Evolutionary conservation across 495 filamentous ascomycete genomes (phyloP).

Genomic region (Sphaerosporella brunnea): DNA sequence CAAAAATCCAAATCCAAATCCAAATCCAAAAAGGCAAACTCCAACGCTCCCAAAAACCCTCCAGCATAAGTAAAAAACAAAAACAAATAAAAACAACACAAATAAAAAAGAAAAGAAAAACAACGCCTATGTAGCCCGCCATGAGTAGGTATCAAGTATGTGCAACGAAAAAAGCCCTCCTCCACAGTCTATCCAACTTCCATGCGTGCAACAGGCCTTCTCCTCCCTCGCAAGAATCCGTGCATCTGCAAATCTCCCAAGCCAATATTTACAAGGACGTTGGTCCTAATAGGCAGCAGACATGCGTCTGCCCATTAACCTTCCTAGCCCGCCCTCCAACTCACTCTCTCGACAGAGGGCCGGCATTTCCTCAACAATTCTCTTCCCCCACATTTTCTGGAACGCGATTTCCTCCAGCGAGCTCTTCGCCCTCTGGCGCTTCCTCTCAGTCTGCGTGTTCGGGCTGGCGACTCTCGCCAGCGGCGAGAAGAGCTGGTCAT

Average conservation of each 20-base stretch:
- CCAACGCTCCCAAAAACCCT: too few species aligned
- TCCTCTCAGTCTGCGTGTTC: background rate
- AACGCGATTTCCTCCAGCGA: conserved; percentile 10
- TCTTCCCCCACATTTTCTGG: conserved; percentile 11
- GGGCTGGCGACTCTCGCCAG: conserved; percentile 12
- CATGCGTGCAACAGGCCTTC: background rate
- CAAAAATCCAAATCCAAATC: too few species aligned
- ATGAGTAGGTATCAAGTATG: too few species aligned
- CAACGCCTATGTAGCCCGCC: too few species aligned
- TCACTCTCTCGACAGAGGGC: conserved; percentile 16
- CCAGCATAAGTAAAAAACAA: too few species aligned
- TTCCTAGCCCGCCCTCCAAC: conserved; percentile 19
- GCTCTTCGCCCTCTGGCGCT: conserved; percentile 4
- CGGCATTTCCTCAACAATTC: conserved; percentile 13
- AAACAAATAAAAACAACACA: too few species aligned
- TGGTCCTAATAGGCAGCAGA: conserved; percentile 8
- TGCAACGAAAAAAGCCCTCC: too few species aligned
- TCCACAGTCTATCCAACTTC: too few species aligned
- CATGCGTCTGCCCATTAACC: conserved; percentile 17
- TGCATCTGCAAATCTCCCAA: background rate
- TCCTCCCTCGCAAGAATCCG: conserved; percentile 22
- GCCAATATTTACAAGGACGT: background rate
- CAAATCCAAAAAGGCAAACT: too few species aligned
- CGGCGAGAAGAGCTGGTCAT: conserved; percentile 10
- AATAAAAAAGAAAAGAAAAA: too few species aligned